These are phyloP conservation scores for Keithomyces neogunnii DNA, from an alignment of 2,329 filamentous ascomycete genomes.

Conservation along the genomic window DNA sequence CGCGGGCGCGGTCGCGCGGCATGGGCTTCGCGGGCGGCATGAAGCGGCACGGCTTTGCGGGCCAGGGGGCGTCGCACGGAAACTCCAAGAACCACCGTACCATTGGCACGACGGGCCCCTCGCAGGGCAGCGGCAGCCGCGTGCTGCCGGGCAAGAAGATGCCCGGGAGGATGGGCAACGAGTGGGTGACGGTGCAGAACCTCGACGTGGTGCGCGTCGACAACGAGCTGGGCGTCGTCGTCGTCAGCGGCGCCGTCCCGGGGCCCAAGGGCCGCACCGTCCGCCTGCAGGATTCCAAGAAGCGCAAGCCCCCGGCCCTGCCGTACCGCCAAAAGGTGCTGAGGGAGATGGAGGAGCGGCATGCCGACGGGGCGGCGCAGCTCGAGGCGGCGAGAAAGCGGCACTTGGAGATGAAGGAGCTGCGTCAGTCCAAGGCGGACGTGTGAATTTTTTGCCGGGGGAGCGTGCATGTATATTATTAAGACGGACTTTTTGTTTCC, in stretches of 20 bases:
- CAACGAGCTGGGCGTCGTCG: constrained; percentile 74
- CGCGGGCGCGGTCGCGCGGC: constrained; percentile 68
- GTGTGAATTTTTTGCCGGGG: constrained; percentile 7
- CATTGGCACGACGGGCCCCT: constrained; percentile 81
- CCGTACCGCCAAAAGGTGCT: constrained; percentile 40
- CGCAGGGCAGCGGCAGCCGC: constrained; percentile 85
- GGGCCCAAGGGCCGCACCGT: constrained; percentile 84
- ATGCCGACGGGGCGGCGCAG: constrained; percentile 35
- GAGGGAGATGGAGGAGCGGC: constrained; percentile 34
- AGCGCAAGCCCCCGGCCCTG: constrained; percentile 57
- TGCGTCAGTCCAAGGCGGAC: constrained; percentile 25
- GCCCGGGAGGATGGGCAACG: constrained; percentile 89
- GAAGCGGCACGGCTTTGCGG: constrained; percentile 87
- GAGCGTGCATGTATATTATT: constrained; percentile 31
- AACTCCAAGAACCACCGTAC: constrained; percentile 90
- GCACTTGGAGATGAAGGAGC: constrained; percentile 47
- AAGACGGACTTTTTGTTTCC: constrained; percentile 15
- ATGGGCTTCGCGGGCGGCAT: constrained; percentile 96
- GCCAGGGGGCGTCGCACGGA: constrained; percentile 89
- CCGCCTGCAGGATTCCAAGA: constrained; percentile 81
- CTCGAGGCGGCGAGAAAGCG: constrained; percentile 39
- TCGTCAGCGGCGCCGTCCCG: constrained; percentile 78
- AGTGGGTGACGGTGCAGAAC: constrained; percentile 85
- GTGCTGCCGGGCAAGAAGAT: constrained; percentile 96
- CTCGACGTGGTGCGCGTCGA: constrained; percentile 84